Percentiles rank a stretch among this genome's conserved stretches.
phyloP scores from a whole-genome alignment of 176 grass and related monocot genomes.

The Oryza coarctata region DNA sequence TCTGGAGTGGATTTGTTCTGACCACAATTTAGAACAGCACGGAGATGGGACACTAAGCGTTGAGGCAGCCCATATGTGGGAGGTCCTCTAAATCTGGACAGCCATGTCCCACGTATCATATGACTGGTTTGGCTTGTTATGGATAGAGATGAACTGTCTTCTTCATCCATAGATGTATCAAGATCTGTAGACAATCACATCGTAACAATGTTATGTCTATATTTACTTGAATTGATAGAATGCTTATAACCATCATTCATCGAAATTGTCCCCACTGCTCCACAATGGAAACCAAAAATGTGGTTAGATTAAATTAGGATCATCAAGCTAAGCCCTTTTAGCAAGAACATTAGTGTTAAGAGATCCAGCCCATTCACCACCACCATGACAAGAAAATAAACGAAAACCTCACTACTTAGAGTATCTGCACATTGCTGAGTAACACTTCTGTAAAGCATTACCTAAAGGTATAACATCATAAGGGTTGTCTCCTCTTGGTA shows the following conservation, averaged over 20 bases:
- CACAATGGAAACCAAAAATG: not conserved
- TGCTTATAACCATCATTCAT: not conserved
- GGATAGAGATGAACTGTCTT: slow-evolving; percentile 14
- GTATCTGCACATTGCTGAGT: not conserved
- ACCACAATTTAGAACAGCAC: slow-evolving; percentile 53
- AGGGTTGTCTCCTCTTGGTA: slow-evolving; percentile 85
- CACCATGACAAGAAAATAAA: not conserved
- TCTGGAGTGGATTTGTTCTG: slow-evolving; percentile 17
- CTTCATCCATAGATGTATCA: slow-evolving; percentile 49
- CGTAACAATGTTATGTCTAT: slow-evolving; percentile 1
- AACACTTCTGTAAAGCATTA: slow-evolving; percentile 35
- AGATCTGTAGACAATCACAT: slow-evolving; percentile 53
- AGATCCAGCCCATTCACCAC: not conserved
- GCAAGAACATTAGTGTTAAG: not conserved
- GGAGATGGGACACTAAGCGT: slow-evolving; percentile 67
- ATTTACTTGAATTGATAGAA: not conserved
- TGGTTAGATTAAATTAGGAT: slow-evolving; percentile 19
- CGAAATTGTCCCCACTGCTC: not conserved
- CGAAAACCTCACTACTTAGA: not conserved
- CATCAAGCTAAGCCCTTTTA: not conserved
- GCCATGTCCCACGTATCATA: slow-evolving; percentile 87
- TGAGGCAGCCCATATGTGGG: slow-evolving; percentile 62
- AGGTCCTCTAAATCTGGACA: slow-evolving; percentile 46
- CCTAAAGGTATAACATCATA: slow-evolving; percentile 92
- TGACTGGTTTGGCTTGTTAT: slow-evolving; percentile 40